A percentile compares a stretch with the other conserved stretches of the same genome.
Conservation (phyloP, 139 green algal species). For the Mychonastes homosphaera region DNA sequence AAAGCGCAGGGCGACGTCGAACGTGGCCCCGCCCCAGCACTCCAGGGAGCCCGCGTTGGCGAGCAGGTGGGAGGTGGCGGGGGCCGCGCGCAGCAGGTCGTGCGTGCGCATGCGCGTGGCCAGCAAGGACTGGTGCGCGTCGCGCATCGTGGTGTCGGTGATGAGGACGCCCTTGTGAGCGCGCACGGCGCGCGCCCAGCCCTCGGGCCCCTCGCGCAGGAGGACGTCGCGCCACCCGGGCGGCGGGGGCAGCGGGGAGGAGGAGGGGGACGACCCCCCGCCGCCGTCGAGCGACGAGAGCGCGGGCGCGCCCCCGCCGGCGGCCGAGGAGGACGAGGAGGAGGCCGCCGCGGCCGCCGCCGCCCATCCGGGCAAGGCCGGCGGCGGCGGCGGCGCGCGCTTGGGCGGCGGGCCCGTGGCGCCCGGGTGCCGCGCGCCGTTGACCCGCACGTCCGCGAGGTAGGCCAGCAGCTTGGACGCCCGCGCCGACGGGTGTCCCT, state of each 20-base stretch:
- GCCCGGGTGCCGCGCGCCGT: conserved; percentile 73
- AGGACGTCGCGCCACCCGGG: conserved; percentile 68
- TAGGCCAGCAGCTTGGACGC: conserved; percentile 65
- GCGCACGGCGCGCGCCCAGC: conserved; percentile 70
- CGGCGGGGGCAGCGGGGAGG: conserved; percentile 28
- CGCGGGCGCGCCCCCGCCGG: conserved; percentile 38
- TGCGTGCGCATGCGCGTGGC: conserved; percentile 77
- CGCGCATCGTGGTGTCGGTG: conserved; percentile 87
- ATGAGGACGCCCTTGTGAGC: conserved; percentile 78
- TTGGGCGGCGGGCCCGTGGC: conserved; percentile 51
- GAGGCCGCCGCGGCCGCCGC: too few species aligned
- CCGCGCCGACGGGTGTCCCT: conserved; percentile 29
- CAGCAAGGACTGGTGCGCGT: conserved; percentile 85
- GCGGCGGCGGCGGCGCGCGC: conserved; percentile 28
- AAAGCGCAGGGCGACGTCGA: conserved; percentile 85
- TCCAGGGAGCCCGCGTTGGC: conserved; percentile 64
- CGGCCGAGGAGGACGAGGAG: too few species aligned
- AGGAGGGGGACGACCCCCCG: too few species aligned
- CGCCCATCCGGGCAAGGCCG: conserved; percentile 31
- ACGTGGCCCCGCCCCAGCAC: conserved; percentile 91
- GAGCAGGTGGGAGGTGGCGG: conserved; percentile 57
- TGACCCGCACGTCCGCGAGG: conserved; percentile 68
- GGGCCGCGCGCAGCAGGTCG: conserved; percentile 72
- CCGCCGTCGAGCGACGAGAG: conserved; percentile 3
- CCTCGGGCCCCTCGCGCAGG: conserved; percentile 60